Conservation (phyloP, 1,139 yeast species). For the Nakaseomyces bracarensis region DNA sequence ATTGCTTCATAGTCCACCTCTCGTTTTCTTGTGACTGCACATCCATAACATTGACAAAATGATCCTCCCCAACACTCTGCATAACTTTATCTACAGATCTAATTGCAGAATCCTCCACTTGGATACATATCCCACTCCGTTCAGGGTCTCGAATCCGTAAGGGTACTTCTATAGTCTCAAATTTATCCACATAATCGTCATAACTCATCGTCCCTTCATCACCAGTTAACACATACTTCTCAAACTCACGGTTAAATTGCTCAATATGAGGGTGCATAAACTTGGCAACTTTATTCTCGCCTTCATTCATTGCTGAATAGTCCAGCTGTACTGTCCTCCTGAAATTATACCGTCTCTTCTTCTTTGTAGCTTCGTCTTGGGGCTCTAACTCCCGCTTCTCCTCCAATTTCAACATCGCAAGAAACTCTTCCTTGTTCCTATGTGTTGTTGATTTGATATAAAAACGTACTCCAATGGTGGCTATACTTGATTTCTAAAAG, state of each 20-base stretch:
- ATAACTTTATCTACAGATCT: constrained; percentile 41
- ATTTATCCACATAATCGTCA: constrained; percentile 34
- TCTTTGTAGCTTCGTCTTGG: background rate
- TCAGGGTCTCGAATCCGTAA: constrained; percentile 32
- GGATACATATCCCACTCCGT: constrained; percentile 36
- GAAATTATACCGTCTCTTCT: constrained; percentile 14
- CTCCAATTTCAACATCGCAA: no score
- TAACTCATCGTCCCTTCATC: constrained; percentile 27
- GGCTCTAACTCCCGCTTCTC: background rate
- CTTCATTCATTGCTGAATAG: constrained; percentile 73
- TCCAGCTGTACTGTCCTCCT: constrained; percentile 46
- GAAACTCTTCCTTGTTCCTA: no score
- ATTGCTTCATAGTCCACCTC: constrained; percentile 62
- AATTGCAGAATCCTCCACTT: constrained; percentile 33
- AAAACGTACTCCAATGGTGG: no score
- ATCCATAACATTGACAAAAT: constrained; percentile 77
- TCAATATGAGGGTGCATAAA: constrained; percentile 56
- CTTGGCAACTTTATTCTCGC: constrained; percentile 54
- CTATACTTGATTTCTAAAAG: no score
- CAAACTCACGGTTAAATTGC: constrained; percentile 23
- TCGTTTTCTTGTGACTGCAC: constrained; percentile 65
- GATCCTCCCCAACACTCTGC: constrained; percentile 53
- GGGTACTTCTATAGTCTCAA: constrained; percentile 34
- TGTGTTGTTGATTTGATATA: no score
- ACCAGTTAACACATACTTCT: constrained; percentile 14